Base-by-base conservation (phyloP, 805 yeast genomes). In the Cyberlindnera amylophila region DNA sequence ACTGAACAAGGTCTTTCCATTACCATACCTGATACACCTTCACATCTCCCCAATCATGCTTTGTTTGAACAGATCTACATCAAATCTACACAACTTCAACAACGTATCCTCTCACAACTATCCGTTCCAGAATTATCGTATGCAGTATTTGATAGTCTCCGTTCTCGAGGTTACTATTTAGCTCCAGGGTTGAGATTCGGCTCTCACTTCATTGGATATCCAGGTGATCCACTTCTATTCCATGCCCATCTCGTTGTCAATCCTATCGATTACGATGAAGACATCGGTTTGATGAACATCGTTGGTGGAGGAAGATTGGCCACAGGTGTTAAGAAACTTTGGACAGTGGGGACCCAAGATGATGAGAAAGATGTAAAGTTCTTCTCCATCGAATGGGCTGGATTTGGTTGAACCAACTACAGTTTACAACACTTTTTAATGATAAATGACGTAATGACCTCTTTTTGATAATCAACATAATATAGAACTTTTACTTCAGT, bases 331-430 rank as follows among this genome's bases (percentile, higher is more conserved):
- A 91, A 93, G 61, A 91, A 91, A 61, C 69, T 83, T 16, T 85
- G 88, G 84, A 75, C 86, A 2, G 52, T 85, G 8, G 69, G 74
- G 13, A 79, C 74, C 19, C 63, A 17, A 19, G 29, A 59, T 30
- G 42, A 45, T n/a, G 47, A 50, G 14, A 39, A 50, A 8, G 51
- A 52, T 3, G 64, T 66, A 13, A 66, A 64, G 36, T 74, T 75
- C 14, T 91, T 78, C 57, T 83, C 96, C 6, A 68, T 91, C 2
- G 96, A 91, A 64, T 91, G 99, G 99, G 89, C 98, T 0, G 97
- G 96, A 0, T 91, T 91, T 66, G 97, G 96, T 44, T 88, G 61
- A 42, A 13, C 3, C 32, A 29, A 18, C 16, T 12, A 30, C 32
- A 6, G 6, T 11, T 12, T 19, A 4, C 15, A 28, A 6, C 21